phyloP scores from a whole-genome alignment of 495 filamentous ascomycete species.

The Mycothermus thermophilus region DNA sequence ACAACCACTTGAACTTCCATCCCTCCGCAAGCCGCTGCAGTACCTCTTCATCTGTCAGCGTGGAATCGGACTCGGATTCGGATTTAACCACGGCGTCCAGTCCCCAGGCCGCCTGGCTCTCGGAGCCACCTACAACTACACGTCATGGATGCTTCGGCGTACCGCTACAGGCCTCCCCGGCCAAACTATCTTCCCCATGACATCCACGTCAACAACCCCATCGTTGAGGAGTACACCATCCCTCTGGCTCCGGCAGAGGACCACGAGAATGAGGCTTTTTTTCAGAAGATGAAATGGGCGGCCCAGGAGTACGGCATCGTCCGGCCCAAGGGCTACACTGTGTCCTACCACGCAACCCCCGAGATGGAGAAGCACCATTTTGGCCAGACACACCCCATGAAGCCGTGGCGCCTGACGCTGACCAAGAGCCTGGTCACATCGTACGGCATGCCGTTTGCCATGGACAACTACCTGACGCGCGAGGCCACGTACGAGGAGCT shows the following conservation, averaged over 20 bases:
- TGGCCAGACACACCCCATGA: constrained; percentile 92
- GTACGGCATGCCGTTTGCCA: constrained; percentile 89
- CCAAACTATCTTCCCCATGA: constrained; percentile 38
- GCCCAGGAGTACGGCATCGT: constrained; percentile 61
- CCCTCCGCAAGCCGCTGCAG: no score
- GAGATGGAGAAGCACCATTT: constrained; percentile 94
- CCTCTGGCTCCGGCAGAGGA: constrained; percentile 40
- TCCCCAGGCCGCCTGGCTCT: no score
- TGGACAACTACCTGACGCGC: constrained; percentile 80
- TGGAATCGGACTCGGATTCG: no score
- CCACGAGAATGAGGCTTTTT: constrained; percentile 45
- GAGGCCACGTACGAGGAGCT: constrained; percentile 79
- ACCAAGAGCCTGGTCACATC: constrained; percentile 87
- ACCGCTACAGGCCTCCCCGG: constrained; percentile 28
- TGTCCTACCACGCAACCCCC: constrained; percentile 97
- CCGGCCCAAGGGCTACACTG: constrained; percentile 65
- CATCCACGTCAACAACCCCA: constrained; percentile 28
- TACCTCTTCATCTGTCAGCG: no score
- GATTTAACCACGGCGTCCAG: no score
- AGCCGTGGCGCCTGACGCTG: constrained; percentile 90
- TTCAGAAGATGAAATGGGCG: constrained; percentile 49
- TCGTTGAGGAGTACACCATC: constrained; percentile 58
- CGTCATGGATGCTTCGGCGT: constrained; percentile 19
- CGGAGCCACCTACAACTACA: neutral
- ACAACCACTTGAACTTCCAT: no score